Percentiles rank a stretch among this genome's conserved stretches.
Evolutionary conservation across 2,329 filamentous ascomycete genomes (phyloP).

Genomic region (Cadophora gregata): DNA sequence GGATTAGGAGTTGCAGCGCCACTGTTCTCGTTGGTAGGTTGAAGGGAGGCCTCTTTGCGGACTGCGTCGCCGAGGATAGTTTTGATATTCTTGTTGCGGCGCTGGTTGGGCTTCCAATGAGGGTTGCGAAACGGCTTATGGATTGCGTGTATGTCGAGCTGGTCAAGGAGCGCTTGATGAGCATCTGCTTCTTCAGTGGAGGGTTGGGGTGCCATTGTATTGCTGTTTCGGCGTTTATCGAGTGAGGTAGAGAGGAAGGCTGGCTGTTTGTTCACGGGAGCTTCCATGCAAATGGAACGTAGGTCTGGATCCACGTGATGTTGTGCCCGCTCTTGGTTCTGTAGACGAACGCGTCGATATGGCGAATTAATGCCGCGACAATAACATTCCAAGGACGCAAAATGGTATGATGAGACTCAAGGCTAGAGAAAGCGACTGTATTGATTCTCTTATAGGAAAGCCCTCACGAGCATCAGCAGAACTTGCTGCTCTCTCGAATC

Average conservation of each 20-base stretch:
- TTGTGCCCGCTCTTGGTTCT: conserved; percentile 6
- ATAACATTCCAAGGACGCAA: neutral
- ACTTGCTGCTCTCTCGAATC: conserved; percentile 88
- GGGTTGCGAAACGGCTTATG: conserved; percentile 90
- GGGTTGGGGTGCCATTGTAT: conserved; percentile 39
- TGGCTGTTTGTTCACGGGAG: neutral
- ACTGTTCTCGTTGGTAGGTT: conserved; percentile 82
- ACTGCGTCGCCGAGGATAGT: conserved; percentile 90
- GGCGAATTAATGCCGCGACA: conserved; percentile 13
- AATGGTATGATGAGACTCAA: conserved; percentile 17
- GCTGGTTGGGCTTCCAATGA: conserved; percentile 89
- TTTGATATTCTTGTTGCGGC: conserved; percentile 99
- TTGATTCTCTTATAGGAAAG: conserved; percentile 70
- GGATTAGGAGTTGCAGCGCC: conserved; percentile 73
- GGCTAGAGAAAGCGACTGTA: neutral
- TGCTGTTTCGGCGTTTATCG: neutral
- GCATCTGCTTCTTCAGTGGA: conserved; percentile 56
- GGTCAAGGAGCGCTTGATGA: conserved; percentile 85
- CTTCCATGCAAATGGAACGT: conserved; percentile 14
- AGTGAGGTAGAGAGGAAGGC: neutral
- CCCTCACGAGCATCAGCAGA: conserved; percentile 97
- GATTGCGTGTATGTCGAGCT: conserved; percentile 87
- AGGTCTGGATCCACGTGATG: conserved; percentile 17
- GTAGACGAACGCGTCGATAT: conserved; percentile 24
- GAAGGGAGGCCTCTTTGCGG: conserved; percentile 85